Evolutionary conservation across 768 basidiomycete species (phyloP).

Genomic region (Russula brevipes): DNA sequence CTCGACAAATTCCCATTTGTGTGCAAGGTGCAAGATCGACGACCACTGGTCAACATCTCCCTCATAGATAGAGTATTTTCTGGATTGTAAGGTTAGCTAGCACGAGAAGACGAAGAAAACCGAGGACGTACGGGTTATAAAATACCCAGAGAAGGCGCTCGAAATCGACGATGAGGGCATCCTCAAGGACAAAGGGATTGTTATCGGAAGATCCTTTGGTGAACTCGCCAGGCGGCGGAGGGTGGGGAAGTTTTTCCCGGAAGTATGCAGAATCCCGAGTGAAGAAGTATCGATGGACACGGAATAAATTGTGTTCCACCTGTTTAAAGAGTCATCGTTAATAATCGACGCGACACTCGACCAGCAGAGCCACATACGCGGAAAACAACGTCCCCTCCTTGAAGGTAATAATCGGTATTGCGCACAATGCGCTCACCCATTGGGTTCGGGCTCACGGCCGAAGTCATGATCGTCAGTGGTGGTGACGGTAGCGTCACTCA

Average conservation of each 20-base stretch:
- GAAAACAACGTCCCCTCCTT: conserved; percentile 46
- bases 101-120: neutral
- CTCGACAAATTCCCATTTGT: conserved; percentile 50
- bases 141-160: conserved; percentile 33
- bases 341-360: neutral
- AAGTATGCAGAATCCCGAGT: conserved; percentile 32
- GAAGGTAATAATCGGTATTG: conserved; percentile 44
- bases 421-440: conserved; percentile 27
- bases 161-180: conserved; percentile 29
- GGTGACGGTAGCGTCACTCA: conserved; percentile 11
- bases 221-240: conserved; percentile 28
- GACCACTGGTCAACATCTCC: conserved; percentile 50
- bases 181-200: conserved; percentile 31
- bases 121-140: conserved; percentile 32
- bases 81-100: conserved; percentile 28
- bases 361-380: conserved; percentile 26
- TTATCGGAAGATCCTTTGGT: conserved; percentile 31
- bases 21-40: conserved; percentile 47
- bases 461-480: conserved; percentile 19
- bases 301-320: conserved; percentile 19
- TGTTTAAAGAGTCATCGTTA: conserved; percentile 3
- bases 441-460: conserved; percentile 18
- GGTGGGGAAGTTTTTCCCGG: conserved; percentile 29
- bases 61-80: conserved; percentile 52
- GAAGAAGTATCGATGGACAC: conserved; percentile 31